phyloP scores from a whole-genome alignment of 768 basidiomycete genomes.

The Boletus tylopilopsis region DNA sequence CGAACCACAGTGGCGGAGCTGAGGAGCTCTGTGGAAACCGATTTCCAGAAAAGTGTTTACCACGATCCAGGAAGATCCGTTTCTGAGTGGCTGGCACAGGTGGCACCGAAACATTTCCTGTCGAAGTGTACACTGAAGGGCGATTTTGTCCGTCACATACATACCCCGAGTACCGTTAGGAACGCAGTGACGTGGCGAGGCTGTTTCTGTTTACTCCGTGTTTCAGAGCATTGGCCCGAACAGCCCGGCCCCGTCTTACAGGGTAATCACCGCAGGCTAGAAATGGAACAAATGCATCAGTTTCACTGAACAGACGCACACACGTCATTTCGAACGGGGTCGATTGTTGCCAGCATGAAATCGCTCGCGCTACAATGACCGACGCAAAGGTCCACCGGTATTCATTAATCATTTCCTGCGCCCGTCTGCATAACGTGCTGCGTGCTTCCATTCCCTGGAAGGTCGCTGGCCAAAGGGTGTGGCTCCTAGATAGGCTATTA shows the following conservation, averaged over 20 bases:
- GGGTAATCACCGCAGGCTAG: slow-evolving; percentile 70
- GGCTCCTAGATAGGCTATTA: not conserved
- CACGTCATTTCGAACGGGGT: slow-evolving; percentile 28
- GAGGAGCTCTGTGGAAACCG: too few species aligned
- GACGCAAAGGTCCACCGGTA: slow-evolving; percentile 66
- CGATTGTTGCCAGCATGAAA: slow-evolving; percentile 66
- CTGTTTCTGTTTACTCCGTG: slow-evolving; percentile 20
- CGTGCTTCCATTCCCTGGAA: slow-evolving; percentile 58
- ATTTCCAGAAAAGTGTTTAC: too few species aligned
- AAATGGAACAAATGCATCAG: slow-evolving; percentile 1
- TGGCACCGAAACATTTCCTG: slow-evolving; percentile 38
- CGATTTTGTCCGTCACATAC: slow-evolving; percentile 71
- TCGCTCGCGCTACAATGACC: slow-evolving; percentile 49
- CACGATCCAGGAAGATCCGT: too few species aligned
- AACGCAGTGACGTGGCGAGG: not conserved
- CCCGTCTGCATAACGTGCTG: slow-evolving; percentile 66
- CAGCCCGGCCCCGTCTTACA: slow-evolving; percentile 60
- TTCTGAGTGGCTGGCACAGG: too few species aligned
- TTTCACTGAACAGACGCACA: not conserved
- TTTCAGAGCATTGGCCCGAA: too few species aligned
- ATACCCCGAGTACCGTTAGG: slow-evolving; percentile 37
- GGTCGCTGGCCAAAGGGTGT: slow-evolving; percentile 44
- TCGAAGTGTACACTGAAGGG: slow-evolving; percentile 62
- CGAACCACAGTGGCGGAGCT: too few species aligned
- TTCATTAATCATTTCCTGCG: slow-evolving; percentile 38